Evolutionary conservation across 2,329 filamentous ascomycete species (phyloP).

Genomic region (Mycosphaerella sp.): DNA sequence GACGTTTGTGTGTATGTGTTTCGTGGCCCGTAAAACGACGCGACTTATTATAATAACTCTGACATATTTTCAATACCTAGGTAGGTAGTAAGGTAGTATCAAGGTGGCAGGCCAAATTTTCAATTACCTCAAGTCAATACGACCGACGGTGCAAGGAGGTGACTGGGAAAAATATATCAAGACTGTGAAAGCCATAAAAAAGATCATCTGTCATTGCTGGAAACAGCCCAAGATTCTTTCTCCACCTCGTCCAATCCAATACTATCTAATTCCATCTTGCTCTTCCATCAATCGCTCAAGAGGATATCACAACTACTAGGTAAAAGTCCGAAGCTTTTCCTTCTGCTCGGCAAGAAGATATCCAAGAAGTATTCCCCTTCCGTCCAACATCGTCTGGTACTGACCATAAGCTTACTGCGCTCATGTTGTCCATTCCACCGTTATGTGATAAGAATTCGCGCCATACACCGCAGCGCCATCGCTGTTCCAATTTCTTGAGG

Average conservation of each 20-base stretch:
- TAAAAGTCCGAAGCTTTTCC: not conserved
- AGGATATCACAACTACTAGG: not conserved
- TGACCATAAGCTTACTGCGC: not conserved
- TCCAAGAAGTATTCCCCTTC: not conserved
- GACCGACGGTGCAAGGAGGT: no score
- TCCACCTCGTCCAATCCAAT: not conserved
- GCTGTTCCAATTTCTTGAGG: not conserved
- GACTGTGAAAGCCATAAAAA: no score
- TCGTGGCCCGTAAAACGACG: no score
- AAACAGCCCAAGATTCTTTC: not conserved
- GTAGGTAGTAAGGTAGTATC: no score
- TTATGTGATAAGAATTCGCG: not conserved
- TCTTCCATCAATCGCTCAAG: not conserved
- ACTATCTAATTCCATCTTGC: not conserved
- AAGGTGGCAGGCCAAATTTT: no score
- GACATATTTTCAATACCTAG: no score
- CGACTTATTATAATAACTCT: no score
- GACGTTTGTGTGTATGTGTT: no score
- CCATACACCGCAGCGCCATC: not conserved
- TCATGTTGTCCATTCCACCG: not conserved
- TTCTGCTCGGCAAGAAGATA: not conserved
- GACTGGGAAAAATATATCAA: no score
- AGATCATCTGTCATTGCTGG: no score
- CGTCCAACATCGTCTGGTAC: not conserved
- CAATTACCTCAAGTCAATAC: no score